Evolutionary conservation across 805 yeast genomes (phyloP), one percentile per base, ranked within the genome.

Genomic region (Zygosaccharomyces siamensis): DNA sequence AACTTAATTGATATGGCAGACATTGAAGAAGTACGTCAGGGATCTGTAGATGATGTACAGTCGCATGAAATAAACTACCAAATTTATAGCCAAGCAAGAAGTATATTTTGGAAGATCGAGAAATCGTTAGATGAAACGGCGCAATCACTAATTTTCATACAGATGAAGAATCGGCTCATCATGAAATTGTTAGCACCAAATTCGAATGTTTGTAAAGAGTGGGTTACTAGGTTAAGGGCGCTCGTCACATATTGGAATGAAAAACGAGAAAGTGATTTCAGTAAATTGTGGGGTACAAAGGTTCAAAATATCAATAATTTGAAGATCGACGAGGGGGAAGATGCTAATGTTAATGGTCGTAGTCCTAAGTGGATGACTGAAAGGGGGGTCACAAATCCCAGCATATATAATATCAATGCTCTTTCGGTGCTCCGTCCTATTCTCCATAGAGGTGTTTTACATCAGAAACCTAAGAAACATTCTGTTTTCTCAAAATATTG

Each of bases 391-490:
- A 78, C 88, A 0, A 82, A 83, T 55, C 72, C 84, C 0, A 51
- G 53, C 7, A 62, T 80, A 3, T 79, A 78, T 60, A 78, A 80
- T 53, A 75, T 82, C 18, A 79, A 83, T 8, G 70, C 81, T 3
- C 62, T 80, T 44, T 73, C 92, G 0, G 72, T 84, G 66, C 74
- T 81, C 23, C 77, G 81, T 12, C 74, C 83, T 8, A 67, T 90
- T 2, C 68, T 84, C 20, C 74, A 74, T 68, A 76, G 80, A 50
- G 97, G 97, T 0, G 65, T 72, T 28, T 62, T 92, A 23, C 89
- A 77, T 60, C 80, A 80, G 54, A 90, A 89, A 58, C 74, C 79
- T 3, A 79, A 77, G 49, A 86, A 81, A 60, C 89, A 84, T 60
- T 67, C 87, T 1, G 72, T 78, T 31, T 92, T 90, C 67, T 69